Evolutionary conservation across 2,329 filamentous ascomycete genomes (phyloP), one percentile per base, ranked within the genome.

Genomic region (Colletotrichum karsti): DNA sequence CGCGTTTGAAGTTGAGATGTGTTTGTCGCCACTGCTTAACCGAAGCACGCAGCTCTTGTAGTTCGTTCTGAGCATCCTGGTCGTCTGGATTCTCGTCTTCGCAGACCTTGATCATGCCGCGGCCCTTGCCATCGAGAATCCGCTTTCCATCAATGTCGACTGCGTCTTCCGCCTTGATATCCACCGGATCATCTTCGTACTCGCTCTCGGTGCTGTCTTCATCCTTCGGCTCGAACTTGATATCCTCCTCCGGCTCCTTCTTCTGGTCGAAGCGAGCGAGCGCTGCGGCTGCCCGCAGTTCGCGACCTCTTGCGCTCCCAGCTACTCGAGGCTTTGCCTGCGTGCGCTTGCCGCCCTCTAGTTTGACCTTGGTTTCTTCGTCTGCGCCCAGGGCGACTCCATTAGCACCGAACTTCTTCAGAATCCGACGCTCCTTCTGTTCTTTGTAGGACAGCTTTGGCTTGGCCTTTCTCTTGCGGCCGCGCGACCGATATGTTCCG

Each of bases 281-380:
- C 2, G 93, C 93, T 2, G 93, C 93, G 6, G 92, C 92, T 2
- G 92, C 93, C 63, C 93, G 83, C 10, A 96, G 81, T 56, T 95
- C 93, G 67, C 93, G 84, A 0, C 93, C 93, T 66, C 93, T 83
- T 53, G 90, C 90, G 75, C 93, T 95, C 9, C 87, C 87, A 4
- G 93, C 93, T 10, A 95, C 92, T 51, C 91, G 86, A 1, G 93
- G 93, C 67, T 92, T 93, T 9, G 85, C 88, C 26, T 87, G 84
- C 1, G 86, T 82, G 64, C 84, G 85, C 73, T 88, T 91, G 1
- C 91, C 90, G 35, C 87, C 87, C 76, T 95, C 92, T 13, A 95
- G 79, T 74, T 88, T 88, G 20, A 87, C 82, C 74, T 93, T 91
- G 37, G 85, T 79, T 37, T 84, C 84, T 30, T 91, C 90, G 69